phyloP scores from a whole-genome alignment of 176 grass and related monocot genomes.

The Hordeum marinum region DNA sequence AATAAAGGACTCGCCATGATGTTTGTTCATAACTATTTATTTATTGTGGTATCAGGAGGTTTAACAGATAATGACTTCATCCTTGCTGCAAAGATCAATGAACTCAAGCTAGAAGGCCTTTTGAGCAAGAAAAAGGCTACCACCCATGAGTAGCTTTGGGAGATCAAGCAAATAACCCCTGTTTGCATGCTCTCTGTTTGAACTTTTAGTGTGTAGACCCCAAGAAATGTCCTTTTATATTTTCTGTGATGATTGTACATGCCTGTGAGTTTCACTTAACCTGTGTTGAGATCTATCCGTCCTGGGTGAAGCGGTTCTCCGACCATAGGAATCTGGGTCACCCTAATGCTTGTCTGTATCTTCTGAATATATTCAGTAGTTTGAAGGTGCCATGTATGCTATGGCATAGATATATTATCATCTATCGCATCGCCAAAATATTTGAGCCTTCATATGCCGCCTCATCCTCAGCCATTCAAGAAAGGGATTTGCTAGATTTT shows the following conservation, averaged over 20 bases:
- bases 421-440: background rate
- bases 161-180: background rate
- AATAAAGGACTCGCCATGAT: background rate
- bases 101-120: constrained; percentile 51
- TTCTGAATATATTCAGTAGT: background rate
- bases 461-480: no score
- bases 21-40: constrained; percentile 1
- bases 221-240: background rate
- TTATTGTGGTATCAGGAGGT: constrained; percentile 51
- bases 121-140: constrained; percentile 68
- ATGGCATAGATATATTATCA: background rate
- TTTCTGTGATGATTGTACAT: background rate
- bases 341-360: background rate
- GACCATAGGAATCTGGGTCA: background rate
- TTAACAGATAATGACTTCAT: constrained; percentile 88
- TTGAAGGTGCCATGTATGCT: background rate
- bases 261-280: background rate
- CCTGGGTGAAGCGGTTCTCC: background rate
- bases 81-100: constrained; percentile 83
- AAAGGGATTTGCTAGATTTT: no score
- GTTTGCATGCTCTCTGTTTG: background rate
- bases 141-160: background rate
- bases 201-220: background rate
- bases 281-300: background rate
- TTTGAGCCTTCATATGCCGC: background rate